Evolutionary conservation across 176 grass and related monocot species (phyloP).

Genomic region (Carex kokanica): DNA sequence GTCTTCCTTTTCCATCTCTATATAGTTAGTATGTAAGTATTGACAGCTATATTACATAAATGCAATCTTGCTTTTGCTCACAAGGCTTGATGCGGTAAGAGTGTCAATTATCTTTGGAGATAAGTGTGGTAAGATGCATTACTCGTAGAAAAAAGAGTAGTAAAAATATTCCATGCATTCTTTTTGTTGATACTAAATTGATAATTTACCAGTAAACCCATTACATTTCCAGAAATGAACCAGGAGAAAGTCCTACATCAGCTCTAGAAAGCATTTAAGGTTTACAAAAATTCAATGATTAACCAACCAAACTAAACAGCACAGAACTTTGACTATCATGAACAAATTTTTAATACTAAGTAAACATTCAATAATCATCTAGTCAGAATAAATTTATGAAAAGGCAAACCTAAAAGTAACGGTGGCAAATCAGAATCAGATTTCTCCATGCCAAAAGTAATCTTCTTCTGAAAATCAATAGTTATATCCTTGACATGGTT

Average conservation of each 20-base stretch:
- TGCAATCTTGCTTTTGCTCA: slow-evolving; percentile 4
- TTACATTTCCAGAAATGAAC: slow-evolving; percentile 4
- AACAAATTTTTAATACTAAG: neutral
- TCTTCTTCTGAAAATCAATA: slow-evolving; percentile 90
- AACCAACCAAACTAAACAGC: neutral
- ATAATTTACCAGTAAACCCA: neutral
- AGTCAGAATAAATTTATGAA: neutral
- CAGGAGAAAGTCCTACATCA: neutral
- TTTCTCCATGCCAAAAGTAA: slow-evolving; percentile 27
- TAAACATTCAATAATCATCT: neutral
- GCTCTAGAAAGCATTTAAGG: neutral
- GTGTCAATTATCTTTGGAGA: neutral
- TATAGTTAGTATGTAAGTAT: slow-evolving; percentile 10
- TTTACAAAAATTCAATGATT: neutral
- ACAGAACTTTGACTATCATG: neutral
- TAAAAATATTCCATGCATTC: neutral
- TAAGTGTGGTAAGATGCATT: neutral
- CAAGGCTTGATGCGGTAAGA: neutral
- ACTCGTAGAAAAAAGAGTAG: neutral
- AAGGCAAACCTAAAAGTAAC: slow-evolving; percentile 46
- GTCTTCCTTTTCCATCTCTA: slow-evolving; percentile 81
- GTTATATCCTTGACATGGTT: slow-evolving; percentile 20
- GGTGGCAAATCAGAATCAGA: slow-evolving; percentile 40
- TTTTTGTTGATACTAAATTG: slow-evolving; percentile 4
- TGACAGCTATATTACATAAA: neutral